Percentiles rank a stretch among this genome's conserved stretches.
Conservation (phyloP, 2,329 filamentous ascomycete genomes). For the Colletotrichum melonis region DNA sequence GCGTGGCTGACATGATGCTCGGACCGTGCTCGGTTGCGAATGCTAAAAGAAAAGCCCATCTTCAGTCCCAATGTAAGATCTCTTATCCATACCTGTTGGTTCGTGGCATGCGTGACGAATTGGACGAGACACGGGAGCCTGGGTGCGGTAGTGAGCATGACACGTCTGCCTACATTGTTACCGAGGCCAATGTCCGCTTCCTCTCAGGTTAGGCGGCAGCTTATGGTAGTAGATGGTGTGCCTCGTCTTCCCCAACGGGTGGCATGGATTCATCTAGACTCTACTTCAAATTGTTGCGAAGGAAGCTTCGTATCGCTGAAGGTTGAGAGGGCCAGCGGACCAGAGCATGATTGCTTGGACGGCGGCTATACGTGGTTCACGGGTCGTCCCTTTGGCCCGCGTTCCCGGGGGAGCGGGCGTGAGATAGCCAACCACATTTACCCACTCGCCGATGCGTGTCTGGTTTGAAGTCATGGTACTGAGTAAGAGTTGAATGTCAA, state of each 20-base stretch:
- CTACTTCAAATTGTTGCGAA: background rate
- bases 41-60: background rate
- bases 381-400: conserved; percentile 24
- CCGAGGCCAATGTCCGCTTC: background rate
- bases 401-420: conserved; percentile 43
- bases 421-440: conserved; percentile 89
- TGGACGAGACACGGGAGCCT: background rate
- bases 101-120: background rate
- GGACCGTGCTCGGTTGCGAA: conserved; percentile 4
- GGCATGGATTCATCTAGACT: background rate
- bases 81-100: conserved; percentile 5
- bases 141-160: conserved; percentile 18
- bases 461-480: conserved; percentile 71
- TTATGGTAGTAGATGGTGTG: background rate
- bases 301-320: conserved; percentile 54
- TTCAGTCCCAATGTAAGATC: background rate
- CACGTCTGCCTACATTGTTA: conserved; percentile 24
- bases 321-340: conserved; percentile 77
- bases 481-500: conserved; percentile 80
- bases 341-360: conserved; percentile 85
- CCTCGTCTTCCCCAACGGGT: background rate
- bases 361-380: conserved; percentile 44
- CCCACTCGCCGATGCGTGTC: conserved; percentile 81
- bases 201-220: conserved; percentile 11
- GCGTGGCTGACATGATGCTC: background rate